Evolutionary conservation across 2,329 filamentous ascomycete genomes (phyloP).

Genomic region (Fusarium sp.): DNA sequence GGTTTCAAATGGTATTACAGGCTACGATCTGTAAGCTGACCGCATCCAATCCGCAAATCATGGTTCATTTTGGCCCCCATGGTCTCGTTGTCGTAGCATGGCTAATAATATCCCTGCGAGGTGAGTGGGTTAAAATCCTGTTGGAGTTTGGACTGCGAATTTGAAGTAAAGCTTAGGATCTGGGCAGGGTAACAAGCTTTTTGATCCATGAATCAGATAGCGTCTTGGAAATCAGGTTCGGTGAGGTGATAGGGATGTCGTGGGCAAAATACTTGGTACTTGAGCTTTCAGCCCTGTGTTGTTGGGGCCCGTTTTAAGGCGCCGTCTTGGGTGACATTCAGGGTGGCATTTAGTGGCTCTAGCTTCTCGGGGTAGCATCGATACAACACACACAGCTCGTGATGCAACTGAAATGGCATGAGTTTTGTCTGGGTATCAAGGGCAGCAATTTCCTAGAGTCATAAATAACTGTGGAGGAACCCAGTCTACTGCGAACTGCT

Average conservation of each 20-base stretch:
- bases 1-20: constrained; percentile 14
- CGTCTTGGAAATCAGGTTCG: not conserved
- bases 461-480: no score
- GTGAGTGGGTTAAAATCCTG: not conserved
- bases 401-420: not conserved
- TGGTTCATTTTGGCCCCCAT: constrained; percentile 1
- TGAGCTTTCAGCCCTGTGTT: not conserved
- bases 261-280: not conserved
- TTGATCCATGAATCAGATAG: not conserved
- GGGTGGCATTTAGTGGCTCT: not conserved
- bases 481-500: not conserved
- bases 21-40: constrained; percentile 31
- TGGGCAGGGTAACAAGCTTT: not conserved
- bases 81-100: not conserved
- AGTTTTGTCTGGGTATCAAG: not conserved
- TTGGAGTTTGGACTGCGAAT: not conserved
- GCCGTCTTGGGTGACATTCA: not conserved
- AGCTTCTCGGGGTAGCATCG: not conserved
- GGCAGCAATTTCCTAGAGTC: not conserved
- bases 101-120: not conserved
- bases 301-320: not conserved
- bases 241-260: accelerated
- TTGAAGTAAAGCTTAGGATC: not conserved
- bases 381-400: not conserved
- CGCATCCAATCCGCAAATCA: constrained; percentile 25